phyloP scores from a whole-genome alignment of 2,329 filamentous ascomycete genomes.

The Calonectria hongkongensis region DNA sequence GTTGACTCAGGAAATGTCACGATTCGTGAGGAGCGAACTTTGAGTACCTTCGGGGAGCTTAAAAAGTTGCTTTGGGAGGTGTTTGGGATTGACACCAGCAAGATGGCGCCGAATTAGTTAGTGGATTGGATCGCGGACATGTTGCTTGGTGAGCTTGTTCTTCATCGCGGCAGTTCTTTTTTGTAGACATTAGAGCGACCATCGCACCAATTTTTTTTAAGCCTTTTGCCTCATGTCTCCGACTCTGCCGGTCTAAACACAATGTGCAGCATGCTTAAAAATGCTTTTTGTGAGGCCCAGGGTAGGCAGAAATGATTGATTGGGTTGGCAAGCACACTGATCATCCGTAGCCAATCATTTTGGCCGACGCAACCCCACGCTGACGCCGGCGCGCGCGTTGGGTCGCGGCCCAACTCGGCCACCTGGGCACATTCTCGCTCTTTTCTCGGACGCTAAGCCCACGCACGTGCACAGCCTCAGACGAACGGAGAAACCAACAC shows the following conservation, averaged over 20 bases:
- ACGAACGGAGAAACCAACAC: not conserved
- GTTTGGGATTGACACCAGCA: slow-evolving; percentile 23
- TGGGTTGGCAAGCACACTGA: too few relatives aligned
- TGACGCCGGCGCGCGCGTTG: not conserved
- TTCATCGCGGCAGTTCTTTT: too few relatives aligned
- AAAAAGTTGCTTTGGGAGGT: slow-evolving; percentile 15
- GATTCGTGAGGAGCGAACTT: slow-evolving; percentile 7
- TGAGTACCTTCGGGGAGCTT: slow-evolving; percentile 20
- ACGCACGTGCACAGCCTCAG: not conserved
- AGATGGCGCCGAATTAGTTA: not conserved
- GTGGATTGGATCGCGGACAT: too few relatives aligned
- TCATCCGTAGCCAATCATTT: not conserved
- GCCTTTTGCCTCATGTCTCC: too few relatives aligned
- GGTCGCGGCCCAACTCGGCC: not conserved
- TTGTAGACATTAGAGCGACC: too few relatives aligned
- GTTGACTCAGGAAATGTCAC: not conserved
- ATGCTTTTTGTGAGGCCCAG: too few relatives aligned
- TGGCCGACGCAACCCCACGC: not conserved
- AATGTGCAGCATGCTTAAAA: too few relatives aligned
- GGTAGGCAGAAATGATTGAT: too few relatives aligned
- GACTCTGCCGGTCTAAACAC: too few relatives aligned
- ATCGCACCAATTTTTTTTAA: too few relatives aligned
- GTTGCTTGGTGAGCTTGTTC: too few relatives aligned
- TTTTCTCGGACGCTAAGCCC: slow-evolving; percentile 14
- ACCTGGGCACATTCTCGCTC: not conserved